These are phyloP conservation scores for Sporothrix euskadiensis DNA, from an alignment of 2,329 filamentous ascomycete species.

Conservation along the genomic window DNA sequence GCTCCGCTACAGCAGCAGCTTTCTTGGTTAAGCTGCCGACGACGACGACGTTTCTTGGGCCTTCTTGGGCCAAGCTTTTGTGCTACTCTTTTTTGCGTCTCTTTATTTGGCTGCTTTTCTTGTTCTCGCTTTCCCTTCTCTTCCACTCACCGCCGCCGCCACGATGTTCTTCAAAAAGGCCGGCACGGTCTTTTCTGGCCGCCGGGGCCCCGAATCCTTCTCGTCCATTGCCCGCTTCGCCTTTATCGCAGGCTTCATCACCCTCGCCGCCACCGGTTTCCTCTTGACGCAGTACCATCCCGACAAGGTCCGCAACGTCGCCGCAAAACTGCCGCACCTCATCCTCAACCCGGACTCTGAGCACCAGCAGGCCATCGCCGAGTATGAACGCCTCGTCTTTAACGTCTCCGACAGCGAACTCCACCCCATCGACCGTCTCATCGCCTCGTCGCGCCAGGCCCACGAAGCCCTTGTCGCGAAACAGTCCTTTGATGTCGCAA, in stretches of 20 bases:
- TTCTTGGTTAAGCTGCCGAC: constrained; percentile 15
- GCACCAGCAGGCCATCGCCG: constrained; percentile 8
- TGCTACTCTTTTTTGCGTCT: not conserved
- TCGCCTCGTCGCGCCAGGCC: constrained; percentile 43
- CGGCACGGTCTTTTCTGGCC: constrained; percentile 21
- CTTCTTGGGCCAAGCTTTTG: not conserved
- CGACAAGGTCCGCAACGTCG: constrained; percentile 13
- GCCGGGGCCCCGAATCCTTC: constrained; percentile 25
- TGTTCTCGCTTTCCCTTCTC: not conserved
- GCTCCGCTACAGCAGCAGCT: not conserved
- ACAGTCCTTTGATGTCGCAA: constrained; percentile 45
- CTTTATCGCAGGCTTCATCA: constrained; percentile 29
- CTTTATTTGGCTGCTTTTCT: not conserved
- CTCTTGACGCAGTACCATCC: constrained; percentile 27
- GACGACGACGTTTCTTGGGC: not conserved
- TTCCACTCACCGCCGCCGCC: not conserved
- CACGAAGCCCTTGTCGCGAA: constrained; percentile 46
- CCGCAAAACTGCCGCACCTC: constrained; percentile 25
- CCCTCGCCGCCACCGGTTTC: constrained; percentile 25
- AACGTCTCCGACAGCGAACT: constrained; percentile 24
- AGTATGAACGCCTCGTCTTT: constrained; percentile 18
- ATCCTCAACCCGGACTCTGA: constrained; percentile 22
- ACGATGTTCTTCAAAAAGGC: constrained; percentile 28
- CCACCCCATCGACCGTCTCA: constrained; percentile 51
- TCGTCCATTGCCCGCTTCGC: constrained; percentile 30